A percentile compares a stretch with the other conserved stretches of the same genome.
phyloP scores from a whole-genome alignment of 2,329 filamentous ascomycete genomes.

The Aspergillus fijiensis region DNA sequence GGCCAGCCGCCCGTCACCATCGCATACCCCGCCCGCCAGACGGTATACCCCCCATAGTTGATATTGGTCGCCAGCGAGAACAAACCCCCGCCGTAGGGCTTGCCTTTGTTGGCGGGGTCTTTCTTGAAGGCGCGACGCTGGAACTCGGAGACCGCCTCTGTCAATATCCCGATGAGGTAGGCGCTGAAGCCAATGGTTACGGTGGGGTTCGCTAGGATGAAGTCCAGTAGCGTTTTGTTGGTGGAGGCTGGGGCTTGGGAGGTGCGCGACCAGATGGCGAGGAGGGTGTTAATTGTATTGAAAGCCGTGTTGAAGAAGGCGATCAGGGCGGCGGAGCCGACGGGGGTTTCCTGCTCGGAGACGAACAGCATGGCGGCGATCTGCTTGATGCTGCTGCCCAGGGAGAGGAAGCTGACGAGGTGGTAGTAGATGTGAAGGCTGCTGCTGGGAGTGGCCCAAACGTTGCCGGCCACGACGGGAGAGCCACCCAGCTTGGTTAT shows the following conservation, averaged over 20 bases:
- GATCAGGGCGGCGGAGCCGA: constrained; percentile 43
- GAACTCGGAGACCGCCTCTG: constrained; percentile 57
- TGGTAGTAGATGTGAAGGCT: constrained; percentile 10
- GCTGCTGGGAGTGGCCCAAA: too few relatives aligned
- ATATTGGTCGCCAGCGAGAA: constrained; percentile 53
- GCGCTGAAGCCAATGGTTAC: constrained; percentile 46
- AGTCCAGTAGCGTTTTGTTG: constrained; percentile 19
- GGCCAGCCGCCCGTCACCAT: constrained; percentile 50
- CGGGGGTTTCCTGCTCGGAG: constrained; percentile 10
- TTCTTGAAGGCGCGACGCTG: constrained; percentile 57
- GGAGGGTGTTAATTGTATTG: constrained; percentile 57
- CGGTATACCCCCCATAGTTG: constrained; percentile 55
- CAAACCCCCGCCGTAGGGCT: constrained; percentile 51
- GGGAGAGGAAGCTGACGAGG: constrained; percentile 8
- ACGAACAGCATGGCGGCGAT: constrained; percentile 11
- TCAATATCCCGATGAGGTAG: constrained; percentile 53
- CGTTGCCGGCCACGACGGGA: neutral
- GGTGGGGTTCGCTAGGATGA: constrained; percentile 28
- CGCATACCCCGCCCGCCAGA: constrained; percentile 54
- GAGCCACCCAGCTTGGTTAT: constrained; percentile 4
- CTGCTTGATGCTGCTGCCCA: constrained; percentile 15
- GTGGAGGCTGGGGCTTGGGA: constrained; percentile 1
- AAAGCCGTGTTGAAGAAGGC: constrained; percentile 54
- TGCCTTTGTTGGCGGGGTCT: constrained; percentile 53
- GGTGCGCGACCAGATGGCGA: constrained; percentile 50